Conservation (phyloP, 495 filamentous ascomycete genomes). For the Talaromyces adpressus region DNA sequence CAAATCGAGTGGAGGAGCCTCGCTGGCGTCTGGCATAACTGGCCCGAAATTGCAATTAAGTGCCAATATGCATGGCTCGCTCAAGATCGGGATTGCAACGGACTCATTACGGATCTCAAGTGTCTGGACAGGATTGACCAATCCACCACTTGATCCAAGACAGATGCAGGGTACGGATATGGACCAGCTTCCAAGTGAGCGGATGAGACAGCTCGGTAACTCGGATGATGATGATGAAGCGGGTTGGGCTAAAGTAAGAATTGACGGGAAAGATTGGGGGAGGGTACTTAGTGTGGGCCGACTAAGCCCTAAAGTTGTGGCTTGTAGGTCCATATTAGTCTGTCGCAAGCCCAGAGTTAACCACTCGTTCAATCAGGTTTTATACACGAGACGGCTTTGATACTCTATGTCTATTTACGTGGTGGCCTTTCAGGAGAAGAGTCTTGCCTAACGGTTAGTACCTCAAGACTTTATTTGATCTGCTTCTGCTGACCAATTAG, state of each 20-base stretch:
- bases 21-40: conserved; percentile 16
- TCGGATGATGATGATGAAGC: conserved; percentile 49
- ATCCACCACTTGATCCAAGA: conserved; percentile 73
- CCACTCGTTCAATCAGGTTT: conserved; percentile 37
- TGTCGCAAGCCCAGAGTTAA: not conserved
- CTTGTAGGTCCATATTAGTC: conserved; percentile 47
- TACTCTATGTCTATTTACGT: conserved; percentile 88
- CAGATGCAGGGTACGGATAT: conserved; percentile 59
- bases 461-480: not conserved
- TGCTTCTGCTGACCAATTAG: conserved; percentile 20
- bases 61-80: conserved; percentile 86
- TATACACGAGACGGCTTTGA: conserved; percentile 71
- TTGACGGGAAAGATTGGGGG: conserved; percentile 91
- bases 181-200: conserved; percentile 65
- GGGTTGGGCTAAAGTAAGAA: conserved; percentile 76
- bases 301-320: conserved; percentile 83
- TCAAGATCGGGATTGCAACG: conserved; percentile 67
- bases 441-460: conserved; percentile 69
- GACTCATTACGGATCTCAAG: conserved; percentile 76
- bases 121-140: conserved; percentile 73
- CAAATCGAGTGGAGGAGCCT: conserved; percentile 10
- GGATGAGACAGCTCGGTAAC: conserved; percentile 46
- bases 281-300: conserved; percentile 82
- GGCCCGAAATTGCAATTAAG: conserved; percentile 67
- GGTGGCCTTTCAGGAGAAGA: conserved; percentile 63